Percentiles rank a stretch among this genome's conserved stretches.
phyloP scores from a whole-genome alignment of 345 rosid species.

The Xanthoceras sorbifolium region DNA sequence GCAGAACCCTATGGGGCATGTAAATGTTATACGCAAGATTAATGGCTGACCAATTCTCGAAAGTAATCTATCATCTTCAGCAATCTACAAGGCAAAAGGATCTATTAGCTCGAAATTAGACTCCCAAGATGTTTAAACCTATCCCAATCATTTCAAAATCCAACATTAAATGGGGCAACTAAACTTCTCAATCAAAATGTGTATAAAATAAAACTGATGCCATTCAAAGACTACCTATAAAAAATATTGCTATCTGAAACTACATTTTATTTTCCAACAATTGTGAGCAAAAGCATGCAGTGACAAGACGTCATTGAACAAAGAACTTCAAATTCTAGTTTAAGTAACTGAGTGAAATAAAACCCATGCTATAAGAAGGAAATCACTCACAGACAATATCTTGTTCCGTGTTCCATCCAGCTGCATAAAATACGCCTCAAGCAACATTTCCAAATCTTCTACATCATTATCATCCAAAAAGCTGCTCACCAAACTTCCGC shows the following conservation, averaged over 20 bases:
- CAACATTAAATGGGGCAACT: neutral
- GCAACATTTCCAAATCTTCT: constrained; percentile 90
- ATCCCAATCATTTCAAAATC: neutral
- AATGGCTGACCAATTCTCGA: neutral
- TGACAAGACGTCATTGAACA: neutral
- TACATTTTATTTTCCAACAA: neutral
- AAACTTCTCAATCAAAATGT: neutral
- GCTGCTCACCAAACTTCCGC: constrained; percentile 63
- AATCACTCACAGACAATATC: constrained; percentile 74
- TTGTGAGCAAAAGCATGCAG: neutral
- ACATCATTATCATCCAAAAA: constrained; percentile 59
- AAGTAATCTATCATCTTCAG: neutral
- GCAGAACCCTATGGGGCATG: neutral
- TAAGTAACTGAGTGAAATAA: neutral
- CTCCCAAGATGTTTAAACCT: neutral
- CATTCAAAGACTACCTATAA: neutral
- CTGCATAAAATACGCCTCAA: constrained; percentile 96
- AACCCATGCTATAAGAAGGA: neutral
- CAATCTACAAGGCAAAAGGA: neutral
- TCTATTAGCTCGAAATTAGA: neutral
- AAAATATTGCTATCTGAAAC: neutral
- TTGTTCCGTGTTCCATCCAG: constrained; percentile 92
- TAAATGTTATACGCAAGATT: neutral
- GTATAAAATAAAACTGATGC: neutral
- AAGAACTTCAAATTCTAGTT: neutral